These are phyloP conservation scores for Trypanosoma lewisi DNA, from an alignment of 208 protist species.

Conservation along the genomic window DNA sequence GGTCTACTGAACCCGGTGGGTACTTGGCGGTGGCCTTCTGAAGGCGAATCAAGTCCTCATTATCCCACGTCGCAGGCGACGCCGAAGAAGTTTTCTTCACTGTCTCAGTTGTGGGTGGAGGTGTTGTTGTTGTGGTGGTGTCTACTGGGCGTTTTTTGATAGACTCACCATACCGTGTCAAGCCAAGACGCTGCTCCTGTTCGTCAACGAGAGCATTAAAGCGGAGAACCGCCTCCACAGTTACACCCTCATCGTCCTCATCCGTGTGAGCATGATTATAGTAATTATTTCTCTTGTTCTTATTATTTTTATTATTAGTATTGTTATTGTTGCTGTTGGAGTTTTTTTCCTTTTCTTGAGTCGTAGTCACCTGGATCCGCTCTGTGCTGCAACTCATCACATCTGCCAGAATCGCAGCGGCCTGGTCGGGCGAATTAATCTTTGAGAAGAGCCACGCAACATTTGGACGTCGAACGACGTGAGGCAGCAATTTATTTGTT, in stretches of 20 bases:
- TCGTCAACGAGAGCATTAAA: constrained; percentile 69
- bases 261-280: no score
- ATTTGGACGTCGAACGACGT: constrained; percentile 62
- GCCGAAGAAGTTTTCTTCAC: background rate
- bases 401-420: constrained; percentile 30
- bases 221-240: constrained; percentile 56
- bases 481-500: constrained; percentile 75
- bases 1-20: constrained; percentile 88
- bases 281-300: no score
- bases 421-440: constrained; percentile 32
- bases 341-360: constrained; percentile 26
- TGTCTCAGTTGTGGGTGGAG: constrained; percentile 15
- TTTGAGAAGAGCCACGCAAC: constrained; percentile 77
- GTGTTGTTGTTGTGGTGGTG: background rate
- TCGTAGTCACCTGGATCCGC: constrained; percentile 14
- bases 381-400: constrained; percentile 33
- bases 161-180: constrained; percentile 82
- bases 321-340: constrained; percentile 17
- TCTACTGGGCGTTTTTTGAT: constrained; percentile 49
- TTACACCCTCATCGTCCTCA: constrained; percentile 13
- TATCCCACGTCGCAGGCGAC: constrained; percentile 67
- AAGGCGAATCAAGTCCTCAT: constrained; percentile 91
- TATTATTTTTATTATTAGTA: background rate
- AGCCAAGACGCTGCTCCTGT: constrained; percentile 60
- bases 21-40: constrained; percentile 94